Conservation (phyloP, 2,329 filamentous ascomycete species). For the Ceratocystis diversiconidia region DNA sequence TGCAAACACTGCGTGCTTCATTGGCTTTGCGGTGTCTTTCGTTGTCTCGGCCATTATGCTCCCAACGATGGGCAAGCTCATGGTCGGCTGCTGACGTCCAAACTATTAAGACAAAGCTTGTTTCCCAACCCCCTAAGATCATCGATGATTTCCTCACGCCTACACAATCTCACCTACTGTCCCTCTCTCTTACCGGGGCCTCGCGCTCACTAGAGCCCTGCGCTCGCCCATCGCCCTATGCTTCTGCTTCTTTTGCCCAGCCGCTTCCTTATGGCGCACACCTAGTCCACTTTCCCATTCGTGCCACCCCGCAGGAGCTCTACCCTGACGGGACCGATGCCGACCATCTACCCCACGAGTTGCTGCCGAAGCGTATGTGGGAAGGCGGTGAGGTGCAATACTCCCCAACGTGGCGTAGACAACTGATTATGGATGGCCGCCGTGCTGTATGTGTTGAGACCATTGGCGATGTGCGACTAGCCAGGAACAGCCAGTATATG, state of each 20-base stretch:
- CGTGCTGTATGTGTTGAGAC: slow-evolving; percentile 33
- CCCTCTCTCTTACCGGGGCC: slow-evolving; percentile 37
- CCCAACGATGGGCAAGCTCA: slow-evolving; percentile 15
- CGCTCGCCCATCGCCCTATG: slow-evolving; percentile 17
- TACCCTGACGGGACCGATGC: slow-evolving; percentile 74
- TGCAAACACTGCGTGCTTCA: background rate
- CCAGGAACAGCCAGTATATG: slow-evolving; percentile 27
- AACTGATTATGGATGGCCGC: slow-evolving; percentile 29
- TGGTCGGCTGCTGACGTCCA: background rate
- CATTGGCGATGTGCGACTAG: slow-evolving; percentile 28
- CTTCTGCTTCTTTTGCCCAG: slow-evolving; percentile 4
- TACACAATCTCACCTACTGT: slow-evolving; percentile 50
- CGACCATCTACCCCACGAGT: slow-evolving; percentile 51
- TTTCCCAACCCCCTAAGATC: slow-evolving; percentile 23
- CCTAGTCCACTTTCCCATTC: slow-evolving; percentile 72
- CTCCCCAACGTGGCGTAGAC: slow-evolving; percentile 23
- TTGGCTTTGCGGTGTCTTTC: background rate
- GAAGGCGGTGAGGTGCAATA: slow-evolving; percentile 62
- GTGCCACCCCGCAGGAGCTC: slow-evolving; percentile 45
- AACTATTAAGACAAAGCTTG: background rate
- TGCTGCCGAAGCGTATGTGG: slow-evolving; percentile 73
- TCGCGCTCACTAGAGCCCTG: slow-evolving; percentile 15
- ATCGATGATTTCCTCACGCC: slow-evolving; percentile 38
- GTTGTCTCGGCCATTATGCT: slow-evolving; percentile 29
- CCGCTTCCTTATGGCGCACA: slow-evolving; percentile 20